Base-by-base conservation (phyloP, 2,329 filamentous ascomycete species). In the Fusarium sambucinum region DNA sequence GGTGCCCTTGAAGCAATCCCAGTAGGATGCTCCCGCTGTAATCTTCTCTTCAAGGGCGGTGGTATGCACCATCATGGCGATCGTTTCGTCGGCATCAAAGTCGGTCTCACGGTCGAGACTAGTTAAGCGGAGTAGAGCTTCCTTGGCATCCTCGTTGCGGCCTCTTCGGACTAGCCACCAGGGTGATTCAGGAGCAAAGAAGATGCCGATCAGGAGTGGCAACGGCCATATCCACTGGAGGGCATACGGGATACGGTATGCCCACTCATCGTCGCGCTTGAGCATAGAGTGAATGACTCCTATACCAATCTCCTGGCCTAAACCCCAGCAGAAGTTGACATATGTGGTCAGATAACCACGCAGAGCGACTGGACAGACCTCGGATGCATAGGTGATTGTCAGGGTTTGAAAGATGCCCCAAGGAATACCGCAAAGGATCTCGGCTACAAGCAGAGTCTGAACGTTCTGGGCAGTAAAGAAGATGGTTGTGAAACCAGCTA, bases 41-140 rank as follows among this genome's bases (percentile, higher is more conserved):
- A 93, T 91, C 78, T 87, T 85, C 75, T 92, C 86, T 77, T 97
- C 94, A 13, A 96, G 82, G 0, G 91, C 90, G 1, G 92, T 94
- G 1, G 93, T 97, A 76, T 96, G 92, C 2, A 93, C 88, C 92
- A 97, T 97, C 92, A 97, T 96, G 73, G 92, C 90, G 50, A 97
- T 84, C 0, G 92, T 96, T 80, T 96, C 92, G 66, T 96, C 91
- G 13, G 91, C 87, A 73, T 96, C 87, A 72, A 96, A 94, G 63
- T 90, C 86, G 1, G 88, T 90, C 63, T 93, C 89, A 55, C 83
- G 82, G 66, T 88, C 81, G 16, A 83, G 72, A 72, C 85, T 90
- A 7, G 90, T 92, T 21, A 93, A 81, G 5, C 90, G 87, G 48
- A 90, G 81, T 21, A 93, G 83, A 2, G 90, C 82, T 46, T 82